Evolutionary conservation across 2,329 filamentous ascomycete species (phyloP).

Genomic region (Coniochaeta ligniaria): DNA sequence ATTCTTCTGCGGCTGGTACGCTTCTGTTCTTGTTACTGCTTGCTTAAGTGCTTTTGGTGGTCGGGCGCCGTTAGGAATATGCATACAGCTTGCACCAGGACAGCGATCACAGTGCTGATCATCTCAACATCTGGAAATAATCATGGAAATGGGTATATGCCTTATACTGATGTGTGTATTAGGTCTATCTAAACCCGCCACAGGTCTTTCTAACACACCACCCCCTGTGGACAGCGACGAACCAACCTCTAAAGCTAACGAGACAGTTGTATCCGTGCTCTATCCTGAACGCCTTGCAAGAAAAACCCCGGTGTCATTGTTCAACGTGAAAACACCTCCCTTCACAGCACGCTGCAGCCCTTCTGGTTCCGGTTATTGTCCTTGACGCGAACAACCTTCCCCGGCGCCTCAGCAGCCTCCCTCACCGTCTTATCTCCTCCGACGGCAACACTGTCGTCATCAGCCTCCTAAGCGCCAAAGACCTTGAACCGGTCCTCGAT

Average conservation of each 20-base stretch:
- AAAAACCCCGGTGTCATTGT: background rate
- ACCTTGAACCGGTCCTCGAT: constrained; percentile 62
- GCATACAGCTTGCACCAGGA: no score
- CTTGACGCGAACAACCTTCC: background rate
- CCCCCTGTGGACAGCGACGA: background rate
- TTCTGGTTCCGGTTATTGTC: background rate
- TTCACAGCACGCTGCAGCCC: background rate
- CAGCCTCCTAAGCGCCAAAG: constrained; percentile 39
- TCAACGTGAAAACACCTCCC: background rate
- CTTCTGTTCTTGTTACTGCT: background rate
- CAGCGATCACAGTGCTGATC: no score
- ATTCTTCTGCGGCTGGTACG: background rate
- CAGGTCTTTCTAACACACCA: background rate
- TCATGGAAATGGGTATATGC: background rate
- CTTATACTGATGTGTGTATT: background rate
- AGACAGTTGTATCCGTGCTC: background rate
- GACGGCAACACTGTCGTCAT: background rate
- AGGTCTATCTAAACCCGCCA: background rate
- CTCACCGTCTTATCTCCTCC: background rate
- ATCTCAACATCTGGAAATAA: no score
- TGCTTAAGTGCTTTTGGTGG: background rate
- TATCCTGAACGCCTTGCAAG: background rate
- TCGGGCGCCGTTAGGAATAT: background rate
- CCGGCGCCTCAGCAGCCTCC: background rate
- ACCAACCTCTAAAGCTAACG: background rate